Base-by-base conservation (phyloP, 768 basidiomycete species). In the Candolleomyces aberdarensis region DNA sequence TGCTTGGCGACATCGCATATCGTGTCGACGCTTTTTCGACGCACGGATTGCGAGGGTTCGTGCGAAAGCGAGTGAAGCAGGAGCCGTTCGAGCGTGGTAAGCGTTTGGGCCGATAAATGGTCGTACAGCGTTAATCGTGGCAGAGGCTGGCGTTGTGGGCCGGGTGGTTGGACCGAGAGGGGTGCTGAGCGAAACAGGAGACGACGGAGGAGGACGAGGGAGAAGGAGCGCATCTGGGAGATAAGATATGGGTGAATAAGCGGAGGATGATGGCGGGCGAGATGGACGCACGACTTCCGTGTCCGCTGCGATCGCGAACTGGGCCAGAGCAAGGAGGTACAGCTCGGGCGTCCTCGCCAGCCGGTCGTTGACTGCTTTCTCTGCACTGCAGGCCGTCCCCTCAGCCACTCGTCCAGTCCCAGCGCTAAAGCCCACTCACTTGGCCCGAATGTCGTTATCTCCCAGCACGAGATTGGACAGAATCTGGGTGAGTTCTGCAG, bases 381-480 rank as follows among this genome's bases (percentile, higher is more conserved):
- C 91, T 55, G 92, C 91, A 75, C 90, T 83, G 62, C 29, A 57
- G 17, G 43, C 13, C 43, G 43, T n/a, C 43, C 43, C 13, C 43
- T n/a, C 43, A 44, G 13, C 43, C 43, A 14, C 3, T n/a, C 43
- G 3, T 14, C 43, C 43, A 44, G 14, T 14, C n/a, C 19, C n/a
- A 31, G n/a, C 20, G 36, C 36, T 36, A 26, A 26, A 26, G 26
- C 26, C 26, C 26, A 26, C 75, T 56, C 67, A 89, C 91, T 81
- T 88, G 64, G 87, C 78, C 17, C 91, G 85, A 55, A 94, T 90
- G 58, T 87, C 84, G 73, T 94, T 94, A 71, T 94, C 91, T 5
- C 90, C 92, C 44, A 91, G 78, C 4, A 93, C 88, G 19, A 93
- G 84, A 73, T 94, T 93, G 11, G 89, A 88, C 46, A 94, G 84